Evolutionary conservation across 768 basidiomycete genomes (phyloP).

Genomic region (Boletus rubropictus): DNA sequence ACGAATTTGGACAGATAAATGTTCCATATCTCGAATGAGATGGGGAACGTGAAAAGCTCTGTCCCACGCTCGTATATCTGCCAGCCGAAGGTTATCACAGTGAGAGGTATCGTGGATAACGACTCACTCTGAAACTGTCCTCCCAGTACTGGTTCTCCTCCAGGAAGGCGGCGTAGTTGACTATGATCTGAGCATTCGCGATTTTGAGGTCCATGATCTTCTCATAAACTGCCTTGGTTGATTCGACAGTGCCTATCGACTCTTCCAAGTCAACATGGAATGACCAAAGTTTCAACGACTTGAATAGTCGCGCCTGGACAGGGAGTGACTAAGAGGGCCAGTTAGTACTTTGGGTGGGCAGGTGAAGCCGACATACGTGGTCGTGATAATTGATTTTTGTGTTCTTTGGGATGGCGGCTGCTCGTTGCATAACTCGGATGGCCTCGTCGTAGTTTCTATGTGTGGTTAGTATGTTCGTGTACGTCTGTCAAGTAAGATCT

Average conservation of each 20-base stretch:
- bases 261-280: constrained; percentile 98
- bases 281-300: constrained; percentile 97
- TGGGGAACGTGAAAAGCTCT: constrained; percentile 94
- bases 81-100: constrained; percentile 7
- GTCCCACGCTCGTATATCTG: constrained; percentile 96
- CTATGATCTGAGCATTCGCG: constrained; percentile 94
- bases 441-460: constrained; percentile 95
- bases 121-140: constrained; percentile 94
- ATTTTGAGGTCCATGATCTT: constrained; percentile 95
- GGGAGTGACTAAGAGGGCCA: constrained; percentile 55
- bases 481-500: constrained; percentile 27
- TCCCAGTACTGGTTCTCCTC: constrained; percentile 99
- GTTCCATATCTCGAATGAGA: constrained; percentile 99
- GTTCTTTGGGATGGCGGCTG: constrained; percentile 84
- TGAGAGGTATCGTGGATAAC: neutral
- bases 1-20: constrained; percentile 96
- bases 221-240: constrained; percentile 89
- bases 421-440: constrained; percentile 94
- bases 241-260: constrained; percentile 90
- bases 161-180: constrained; percentile 95
- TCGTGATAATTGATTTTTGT: constrained; percentile 91
- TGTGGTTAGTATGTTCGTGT: constrained; percentile 7
- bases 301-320: constrained; percentile 89
- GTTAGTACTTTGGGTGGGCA: constrained; percentile 10
- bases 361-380: constrained; percentile 51